These are phyloP conservation scores for Kodamaea jinghongensis DNA, from an alignment of 805 yeast species.

Conservation along the genomic window DNA sequence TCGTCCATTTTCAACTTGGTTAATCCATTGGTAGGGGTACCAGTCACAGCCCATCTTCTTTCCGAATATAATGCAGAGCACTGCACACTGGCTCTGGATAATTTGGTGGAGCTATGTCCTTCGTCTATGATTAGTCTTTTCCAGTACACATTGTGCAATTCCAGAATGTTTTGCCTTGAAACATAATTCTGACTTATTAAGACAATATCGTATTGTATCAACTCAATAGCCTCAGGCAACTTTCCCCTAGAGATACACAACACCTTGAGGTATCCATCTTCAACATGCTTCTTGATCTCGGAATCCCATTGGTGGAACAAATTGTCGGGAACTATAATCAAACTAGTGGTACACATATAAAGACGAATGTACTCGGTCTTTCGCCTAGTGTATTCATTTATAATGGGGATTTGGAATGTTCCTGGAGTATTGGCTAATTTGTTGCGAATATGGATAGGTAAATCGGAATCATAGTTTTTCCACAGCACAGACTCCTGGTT, in stretches of 20 bases:
- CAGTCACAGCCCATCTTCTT: slow-evolving; percentile 71
- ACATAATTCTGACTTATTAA: slow-evolving; percentile 49
- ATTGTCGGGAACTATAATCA: slow-evolving; percentile 65
- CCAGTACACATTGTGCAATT: slow-evolving; percentile 53
- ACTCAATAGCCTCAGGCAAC: slow-evolving; percentile 25
- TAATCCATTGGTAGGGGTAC: slow-evolving; percentile 73
- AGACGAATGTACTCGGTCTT: slow-evolving; percentile 19
- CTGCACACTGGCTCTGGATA: slow-evolving; percentile 47
- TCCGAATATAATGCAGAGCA: slow-evolving; percentile 53
- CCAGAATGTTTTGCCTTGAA: slow-evolving; percentile 33
- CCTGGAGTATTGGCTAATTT: slow-evolving; percentile 43
- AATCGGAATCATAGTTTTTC: slow-evolving; percentile 43
- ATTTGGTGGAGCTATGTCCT: slow-evolving; percentile 61
- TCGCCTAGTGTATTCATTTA: slow-evolving; percentile 18
- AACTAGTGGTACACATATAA: slow-evolving; percentile 50
- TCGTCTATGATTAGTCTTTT: slow-evolving; percentile 72
- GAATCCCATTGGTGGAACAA: slow-evolving; percentile 62
- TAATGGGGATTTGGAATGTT: slow-evolving; percentile 35
- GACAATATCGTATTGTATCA: slow-evolving; percentile 51
- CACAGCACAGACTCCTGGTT: slow-evolving; percentile 54
- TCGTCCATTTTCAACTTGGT: slow-evolving; percentile 54
- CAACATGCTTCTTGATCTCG: slow-evolving; percentile 57
- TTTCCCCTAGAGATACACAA: slow-evolving; percentile 33
- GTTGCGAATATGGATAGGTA: slow-evolving; percentile 45
- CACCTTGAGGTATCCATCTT: slow-evolving; percentile 31